Evolutionary conservation across 768 basidiomycete genomes (phyloP).

Genomic region (Panellus pusillus): DNA sequence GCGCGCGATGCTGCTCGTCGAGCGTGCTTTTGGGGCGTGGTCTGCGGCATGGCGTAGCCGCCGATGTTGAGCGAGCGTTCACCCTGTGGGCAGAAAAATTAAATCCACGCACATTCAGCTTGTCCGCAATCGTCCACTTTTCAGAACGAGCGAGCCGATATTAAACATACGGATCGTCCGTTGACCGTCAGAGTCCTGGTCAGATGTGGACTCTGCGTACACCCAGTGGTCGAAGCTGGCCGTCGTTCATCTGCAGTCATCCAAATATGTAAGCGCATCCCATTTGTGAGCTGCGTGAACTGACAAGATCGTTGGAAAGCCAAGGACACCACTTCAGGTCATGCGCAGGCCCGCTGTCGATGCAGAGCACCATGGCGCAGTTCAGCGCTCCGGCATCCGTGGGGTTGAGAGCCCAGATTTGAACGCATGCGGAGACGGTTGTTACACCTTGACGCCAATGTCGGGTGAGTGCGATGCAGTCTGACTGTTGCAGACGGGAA

Average conservation of each 20-base stretch:
- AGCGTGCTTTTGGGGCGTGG: slow-evolving; percentile 50
- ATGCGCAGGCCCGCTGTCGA: slow-evolving; percentile 77
- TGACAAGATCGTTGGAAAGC: slow-evolving; percentile 67
- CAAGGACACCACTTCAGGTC: slow-evolving; percentile 93
- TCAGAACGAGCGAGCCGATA: slow-evolving; percentile 71
- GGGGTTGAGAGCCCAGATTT: slow-evolving; percentile 73
- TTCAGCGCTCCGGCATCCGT: slow-evolving; percentile 45
- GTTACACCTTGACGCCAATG: slow-evolving; percentile 58
- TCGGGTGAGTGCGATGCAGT: slow-evolving; percentile 60
- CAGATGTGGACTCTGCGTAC: too few relatives aligned
- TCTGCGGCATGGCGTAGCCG: slow-evolving; percentile 50
- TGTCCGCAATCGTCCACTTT: slow-evolving; percentile 71
- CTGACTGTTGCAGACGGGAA: slow-evolving; percentile 70
- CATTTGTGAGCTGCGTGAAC: slow-evolving; percentile 4
- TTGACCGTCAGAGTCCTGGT: slow-evolving; percentile 54
- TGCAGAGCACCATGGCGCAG: slow-evolving; percentile 85
- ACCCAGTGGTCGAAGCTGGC: slow-evolving; percentile 27
- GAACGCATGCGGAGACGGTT: slow-evolving; percentile 70
- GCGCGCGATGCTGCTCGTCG: slow-evolving; percentile 58
- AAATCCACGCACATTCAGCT: too few relatives aligned
- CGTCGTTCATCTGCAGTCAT: slow-evolving; percentile 7
- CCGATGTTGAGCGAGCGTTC: slow-evolving; percentile 61
- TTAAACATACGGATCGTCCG: slow-evolving; percentile 81
- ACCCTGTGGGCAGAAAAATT: slow-evolving; percentile 39
- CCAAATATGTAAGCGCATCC: not conserved